These are phyloP conservation scores for Chaetomiaceae sp. DNA, from an alignment of 2,329 filamentous ascomycete genomes.

Conservation along the genomic window DNA sequence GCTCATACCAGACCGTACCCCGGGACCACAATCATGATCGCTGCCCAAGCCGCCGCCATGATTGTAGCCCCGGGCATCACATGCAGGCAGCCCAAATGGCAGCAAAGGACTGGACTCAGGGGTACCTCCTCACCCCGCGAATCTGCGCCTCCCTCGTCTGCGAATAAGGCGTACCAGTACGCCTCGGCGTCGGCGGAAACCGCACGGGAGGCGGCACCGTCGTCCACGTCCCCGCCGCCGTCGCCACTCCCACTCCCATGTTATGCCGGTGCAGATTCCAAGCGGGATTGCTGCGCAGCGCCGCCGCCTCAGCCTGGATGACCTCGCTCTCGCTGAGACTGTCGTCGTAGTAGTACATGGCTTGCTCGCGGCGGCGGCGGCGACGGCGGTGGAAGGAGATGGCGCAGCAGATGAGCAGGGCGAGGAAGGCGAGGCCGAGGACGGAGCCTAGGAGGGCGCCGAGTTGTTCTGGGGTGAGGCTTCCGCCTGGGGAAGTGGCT, in stretches of 20 bases:
- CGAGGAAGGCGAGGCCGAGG: conserved; percentile 35
- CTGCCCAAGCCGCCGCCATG: too few species aligned
- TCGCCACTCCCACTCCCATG: background rate
- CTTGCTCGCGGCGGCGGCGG: background rate
- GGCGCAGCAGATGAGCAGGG: conserved; percentile 32
- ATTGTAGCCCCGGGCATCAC: too few species aligned
- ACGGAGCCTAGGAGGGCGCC: conserved; percentile 40
- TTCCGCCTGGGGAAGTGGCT: conserved; percentile 14
- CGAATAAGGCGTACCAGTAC: conserved; percentile 16
- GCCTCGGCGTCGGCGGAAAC: conserved; percentile 22
- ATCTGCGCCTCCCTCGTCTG: conserved; percentile 21
- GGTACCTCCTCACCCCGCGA: conserved; percentile 17
- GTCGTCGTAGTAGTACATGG: background rate
- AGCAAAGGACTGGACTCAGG: too few species aligned
- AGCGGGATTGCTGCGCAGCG: background rate
- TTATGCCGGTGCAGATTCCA: background rate
- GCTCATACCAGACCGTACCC: too few species aligned
- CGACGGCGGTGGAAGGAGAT: background rate
- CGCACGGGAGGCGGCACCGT: conserved; percentile 17
- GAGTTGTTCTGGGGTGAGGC: conserved; percentile 35
- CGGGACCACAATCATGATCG: too few species aligned
- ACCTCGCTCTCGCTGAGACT: conserved; percentile 3
- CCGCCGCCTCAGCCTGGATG: background rate
- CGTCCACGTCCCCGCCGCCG: background rate
- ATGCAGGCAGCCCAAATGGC: too few species aligned